Conservation (phyloP, 2,329 filamentous ascomycete species). For the Xylariaceae sp. region DNA sequence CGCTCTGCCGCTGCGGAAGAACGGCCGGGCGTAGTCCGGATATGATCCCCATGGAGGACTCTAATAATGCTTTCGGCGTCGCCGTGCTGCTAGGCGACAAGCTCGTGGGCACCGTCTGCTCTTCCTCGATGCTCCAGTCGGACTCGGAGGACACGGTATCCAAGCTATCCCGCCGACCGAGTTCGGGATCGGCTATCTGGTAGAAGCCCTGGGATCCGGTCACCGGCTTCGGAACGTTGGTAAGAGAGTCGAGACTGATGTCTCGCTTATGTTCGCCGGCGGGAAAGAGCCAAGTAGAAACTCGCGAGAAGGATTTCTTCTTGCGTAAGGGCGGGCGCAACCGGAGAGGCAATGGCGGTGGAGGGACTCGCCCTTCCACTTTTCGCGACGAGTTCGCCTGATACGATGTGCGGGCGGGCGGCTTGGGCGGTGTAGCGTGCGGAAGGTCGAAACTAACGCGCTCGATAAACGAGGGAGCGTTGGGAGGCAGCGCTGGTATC, state of each 20-base stretch:
- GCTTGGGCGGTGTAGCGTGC: constrained; percentile 39
- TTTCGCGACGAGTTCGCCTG: constrained; percentile 39
- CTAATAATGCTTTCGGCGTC: constrained; percentile 44
- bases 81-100: constrained; percentile 53
- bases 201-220: constrained; percentile 60
- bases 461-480: constrained; percentile 61
- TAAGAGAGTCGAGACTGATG: constrained; percentile 53
- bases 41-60: constrained; percentile 32
- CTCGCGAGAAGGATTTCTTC: constrained; percentile 67
- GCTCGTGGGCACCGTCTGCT: constrained; percentile 50
- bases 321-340: constrained; percentile 64
- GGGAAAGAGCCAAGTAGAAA: constrained; percentile 60
- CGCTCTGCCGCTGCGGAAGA: constrained; percentile 43
- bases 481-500: constrained; percentile 59
- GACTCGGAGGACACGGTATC: constrained; percentile 52
- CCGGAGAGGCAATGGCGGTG: constrained; percentile 61
- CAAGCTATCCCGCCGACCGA: constrained; percentile 43
- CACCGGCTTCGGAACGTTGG: constrained; percentile 57
- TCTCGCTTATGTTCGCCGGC: constrained; percentile 40
- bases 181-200: constrained; percentile 50
- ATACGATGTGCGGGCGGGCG: constrained; percentile 41
- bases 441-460: constrained; percentile 52
- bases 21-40: constrained; percentile 31
- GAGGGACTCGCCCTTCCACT: constrained; percentile 45
- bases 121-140: constrained; percentile 51